phyloP scores from a whole-genome alignment of 2,329 filamentous ascomycete genomes.

The Periconia digitata region DNA sequence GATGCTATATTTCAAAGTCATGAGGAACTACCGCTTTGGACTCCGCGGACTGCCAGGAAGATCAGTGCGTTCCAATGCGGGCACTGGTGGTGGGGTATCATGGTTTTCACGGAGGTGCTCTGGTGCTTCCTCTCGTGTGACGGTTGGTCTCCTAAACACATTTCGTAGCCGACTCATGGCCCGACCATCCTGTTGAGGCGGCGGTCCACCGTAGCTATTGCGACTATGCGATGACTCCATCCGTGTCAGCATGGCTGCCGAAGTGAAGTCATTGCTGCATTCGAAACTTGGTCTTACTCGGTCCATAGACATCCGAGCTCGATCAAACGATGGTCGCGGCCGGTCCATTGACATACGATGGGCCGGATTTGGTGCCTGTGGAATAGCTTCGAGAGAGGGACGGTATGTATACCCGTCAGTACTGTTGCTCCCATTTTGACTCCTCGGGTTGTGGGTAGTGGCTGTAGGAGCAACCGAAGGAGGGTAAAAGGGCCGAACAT shows the following conservation, averaged over 20 bases:
- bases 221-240: constrained; percentile 67
- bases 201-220: constrained; percentile 22
- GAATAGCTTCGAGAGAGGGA: constrained; percentile 35
- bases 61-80: constrained; percentile 13
- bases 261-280: constrained; percentile 86
- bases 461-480: constrained; percentile 79
- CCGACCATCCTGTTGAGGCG: not conserved
- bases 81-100: constrained; percentile 20
- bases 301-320: constrained; percentile 85
- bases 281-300: constrained; percentile 82
- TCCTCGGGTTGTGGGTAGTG: constrained; percentile 69
- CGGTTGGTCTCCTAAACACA: constrained; percentile 33
- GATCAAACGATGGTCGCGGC: constrained; percentile 81
- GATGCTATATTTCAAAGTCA: constrained; percentile 15
- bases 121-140: constrained; percentile 36
- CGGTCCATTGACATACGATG: constrained; percentile 39
- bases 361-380: not conserved
- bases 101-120: constrained; percentile 19
- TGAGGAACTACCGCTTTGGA: constrained; percentile 15
- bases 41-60: constrained; percentile 26
- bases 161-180: constrained; percentile 31
- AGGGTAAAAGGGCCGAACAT: constrained; percentile 89
- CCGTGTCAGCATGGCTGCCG: constrained; percentile 78
- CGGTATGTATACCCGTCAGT: constrained; percentile 80
- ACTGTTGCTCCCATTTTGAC: constrained; percentile 90